Evolutionary conservation across 2,329 filamentous ascomycete genomes (phyloP).

Genomic region (Alternaria angustiovoidea): DNA sequence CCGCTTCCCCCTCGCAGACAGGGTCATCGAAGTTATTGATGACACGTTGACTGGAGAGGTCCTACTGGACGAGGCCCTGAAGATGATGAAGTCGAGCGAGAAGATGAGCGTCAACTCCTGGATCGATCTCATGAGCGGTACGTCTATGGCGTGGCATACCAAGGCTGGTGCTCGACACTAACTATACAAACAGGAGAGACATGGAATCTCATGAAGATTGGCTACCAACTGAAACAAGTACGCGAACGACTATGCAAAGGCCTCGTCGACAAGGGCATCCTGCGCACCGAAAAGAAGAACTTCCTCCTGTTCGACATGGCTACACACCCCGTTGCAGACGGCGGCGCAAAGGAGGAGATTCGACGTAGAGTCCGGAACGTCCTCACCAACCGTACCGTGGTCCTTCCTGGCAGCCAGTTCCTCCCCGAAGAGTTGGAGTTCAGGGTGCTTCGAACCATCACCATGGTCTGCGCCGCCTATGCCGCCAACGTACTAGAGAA

Average conservation of each 20-base stretch:
- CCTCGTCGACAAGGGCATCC: slow-evolving; percentile 96
- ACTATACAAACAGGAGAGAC: slow-evolving; percentile 77
- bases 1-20: slow-evolving; percentile 90
- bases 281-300: slow-evolving; percentile 98
- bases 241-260: slow-evolving; percentile 97
- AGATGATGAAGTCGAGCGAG: slow-evolving; percentile 99
- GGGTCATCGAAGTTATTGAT: slow-evolving; percentile 95
- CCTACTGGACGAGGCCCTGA: slow-evolving; percentile 93
- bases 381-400: slow-evolving; percentile 91
- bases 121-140: slow-evolving; percentile 99
- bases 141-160: slow-evolving; percentile 17
- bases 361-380: slow-evolving; percentile 90
- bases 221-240: slow-evolving; percentile 99
- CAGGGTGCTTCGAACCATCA: slow-evolving; percentile 87
- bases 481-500: slow-evolving; percentile 98
- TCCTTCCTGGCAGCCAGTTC: slow-evolving; percentile 85
- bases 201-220: slow-evolving; percentile 99
- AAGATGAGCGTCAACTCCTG: slow-evolving; percentile 99
- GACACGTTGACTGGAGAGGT: slow-evolving; percentile 97
- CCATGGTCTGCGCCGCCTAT: slow-evolving; percentile 98
- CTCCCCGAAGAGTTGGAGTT: slow-evolving; percentile 95
- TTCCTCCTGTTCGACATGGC: slow-evolving; percentile 99
- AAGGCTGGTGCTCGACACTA: slow-evolving; percentile 22
- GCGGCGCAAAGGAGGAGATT: slow-evolving; percentile 97
- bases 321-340: slow-evolving; percentile 95